Evolutionary conservation across 1,139 yeast species (phyloP), one percentile per base, ranked within the genome.

Genomic region (Meyerozyma athensensis): DNA sequence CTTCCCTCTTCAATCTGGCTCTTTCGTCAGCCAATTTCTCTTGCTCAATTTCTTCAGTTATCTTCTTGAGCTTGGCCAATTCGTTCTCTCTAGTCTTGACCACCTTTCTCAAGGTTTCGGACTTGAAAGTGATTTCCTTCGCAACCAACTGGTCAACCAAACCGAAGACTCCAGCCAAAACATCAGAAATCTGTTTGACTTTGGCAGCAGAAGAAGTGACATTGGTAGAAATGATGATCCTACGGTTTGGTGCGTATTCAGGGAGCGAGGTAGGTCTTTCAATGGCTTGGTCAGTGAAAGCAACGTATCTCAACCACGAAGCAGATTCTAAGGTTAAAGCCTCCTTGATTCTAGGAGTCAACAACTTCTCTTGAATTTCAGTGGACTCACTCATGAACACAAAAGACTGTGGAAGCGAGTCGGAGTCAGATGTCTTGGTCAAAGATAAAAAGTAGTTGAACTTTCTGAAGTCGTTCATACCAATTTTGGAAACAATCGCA

Each of bases 371-470:
- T 50, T 82, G 87, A 61, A 86, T 71, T 58, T 90, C 97, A 43
- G 79, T 74, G 41, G 79, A 79, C 68, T 92, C 98, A 51, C 86
- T 73, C 98, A 92, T 90, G 64, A 79, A 86, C 17, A 89, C 96
- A 56, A 75, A 84, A 41, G 84, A 77, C 38, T 65, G 54, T 34
- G 97, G 96, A 51, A 90, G 68, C 49, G 74, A 72, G 21, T 74
- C 59, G 21, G 89, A 81, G 54, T 81, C 86, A 28, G 83, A 54
- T 30, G 96, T 87, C 52, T 78, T 85, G 48, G 97, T 86, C 54
- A 90, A 73, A 1, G 96, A 84, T 55, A 90, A 70, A 63, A 68
- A 90, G 65, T 87, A 92, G 65, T 85, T 82, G 44, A 76, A 77
- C 36, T 73, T 79, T 64, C 97, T 85, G 44, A 73, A 70, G 40